A percentile compares a stretch with the other conserved stretches of the same genome.
phyloP scores from a whole-genome alignment of 257 asterid species.

The Forsythia viridissima region DNA sequence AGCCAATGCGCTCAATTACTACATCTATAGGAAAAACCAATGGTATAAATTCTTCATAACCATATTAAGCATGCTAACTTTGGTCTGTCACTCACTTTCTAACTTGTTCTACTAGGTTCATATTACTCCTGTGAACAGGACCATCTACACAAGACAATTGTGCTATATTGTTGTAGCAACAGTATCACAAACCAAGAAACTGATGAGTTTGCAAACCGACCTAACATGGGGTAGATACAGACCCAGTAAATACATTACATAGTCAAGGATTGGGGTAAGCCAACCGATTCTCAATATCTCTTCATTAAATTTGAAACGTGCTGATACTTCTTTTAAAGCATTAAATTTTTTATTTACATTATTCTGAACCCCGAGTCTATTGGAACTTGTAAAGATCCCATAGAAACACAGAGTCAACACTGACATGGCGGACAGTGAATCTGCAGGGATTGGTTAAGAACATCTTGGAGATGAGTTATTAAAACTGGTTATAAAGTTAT shows the following conservation, averaged over 20 bases:
- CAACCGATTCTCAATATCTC: neutral
- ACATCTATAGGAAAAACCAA: neutral
- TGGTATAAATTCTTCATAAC: neutral
- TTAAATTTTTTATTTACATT: neutral
- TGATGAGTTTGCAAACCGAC: neutral
- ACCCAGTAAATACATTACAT: neutral
- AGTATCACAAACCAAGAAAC: neutral
- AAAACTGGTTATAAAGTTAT: neutral
- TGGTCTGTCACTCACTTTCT: neutral
- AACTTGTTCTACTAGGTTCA: neutral
- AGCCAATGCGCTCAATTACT: neutral
- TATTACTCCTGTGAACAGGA: neutral
- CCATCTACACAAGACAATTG: neutral
- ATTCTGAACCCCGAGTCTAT: neutral
- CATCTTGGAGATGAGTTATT: neutral
- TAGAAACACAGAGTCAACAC: neutral
- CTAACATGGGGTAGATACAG: neutral
- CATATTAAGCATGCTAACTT: neutral
- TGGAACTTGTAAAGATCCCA: neutral
- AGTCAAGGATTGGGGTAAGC: neutral
- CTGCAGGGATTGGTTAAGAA: neutral
- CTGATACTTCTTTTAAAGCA: neutral
- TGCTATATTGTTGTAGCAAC: neutral
- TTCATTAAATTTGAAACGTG: neutral
- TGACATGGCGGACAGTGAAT: neutral